A percentile compares a stretch with the other conserved stretches of the same genome.
phyloP scores from a whole-genome alignment of 2,329 filamentous ascomycete genomes.

The Ophiostoma pallidulum region DNA sequence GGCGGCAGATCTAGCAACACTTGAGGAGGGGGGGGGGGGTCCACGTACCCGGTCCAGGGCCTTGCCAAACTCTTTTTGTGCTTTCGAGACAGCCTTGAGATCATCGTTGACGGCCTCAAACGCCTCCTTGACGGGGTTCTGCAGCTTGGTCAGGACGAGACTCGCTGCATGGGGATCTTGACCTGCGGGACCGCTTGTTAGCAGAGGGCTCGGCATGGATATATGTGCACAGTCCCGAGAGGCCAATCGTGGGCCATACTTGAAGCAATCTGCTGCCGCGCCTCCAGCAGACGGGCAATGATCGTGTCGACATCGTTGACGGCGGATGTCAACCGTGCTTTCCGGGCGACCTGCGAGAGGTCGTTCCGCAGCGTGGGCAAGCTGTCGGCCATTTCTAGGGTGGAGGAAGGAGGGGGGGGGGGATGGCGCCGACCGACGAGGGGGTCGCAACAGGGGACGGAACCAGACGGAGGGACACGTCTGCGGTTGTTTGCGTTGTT shows the following conservation, averaged over 20 bases:
- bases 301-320: conserved; percentile 75
- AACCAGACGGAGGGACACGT: no score
- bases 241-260: conserved; percentile 38
- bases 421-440: no score
- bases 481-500: no score
- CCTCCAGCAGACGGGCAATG: conserved; percentile 65
- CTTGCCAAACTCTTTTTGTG: conserved; percentile 75
- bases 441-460: not conserved
- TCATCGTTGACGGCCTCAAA: conserved; percentile 74
- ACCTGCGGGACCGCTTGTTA: conserved; percentile 20
- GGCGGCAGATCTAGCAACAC: no score
- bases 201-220: no score
- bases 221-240: no score
- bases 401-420: no score
- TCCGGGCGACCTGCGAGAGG: conserved; percentile 60
- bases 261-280: conserved; percentile 62
- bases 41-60: conserved; percentile 64
- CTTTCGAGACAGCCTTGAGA: conserved; percentile 73
- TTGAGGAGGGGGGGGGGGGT: not conserved
- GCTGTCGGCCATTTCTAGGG: conserved; percentile 17
- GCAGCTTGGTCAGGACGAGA: conserved; percentile 70
- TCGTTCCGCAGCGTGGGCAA: conserved; percentile 58
- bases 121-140: conserved; percentile 72
- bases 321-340: conserved; percentile 58
- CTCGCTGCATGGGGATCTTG: conserved; percentile 61